These are phyloP conservation scores for Vanrija sp. DNA, from an alignment of 1,284 basidiomycete species.

Conservation along the genomic window DNA sequence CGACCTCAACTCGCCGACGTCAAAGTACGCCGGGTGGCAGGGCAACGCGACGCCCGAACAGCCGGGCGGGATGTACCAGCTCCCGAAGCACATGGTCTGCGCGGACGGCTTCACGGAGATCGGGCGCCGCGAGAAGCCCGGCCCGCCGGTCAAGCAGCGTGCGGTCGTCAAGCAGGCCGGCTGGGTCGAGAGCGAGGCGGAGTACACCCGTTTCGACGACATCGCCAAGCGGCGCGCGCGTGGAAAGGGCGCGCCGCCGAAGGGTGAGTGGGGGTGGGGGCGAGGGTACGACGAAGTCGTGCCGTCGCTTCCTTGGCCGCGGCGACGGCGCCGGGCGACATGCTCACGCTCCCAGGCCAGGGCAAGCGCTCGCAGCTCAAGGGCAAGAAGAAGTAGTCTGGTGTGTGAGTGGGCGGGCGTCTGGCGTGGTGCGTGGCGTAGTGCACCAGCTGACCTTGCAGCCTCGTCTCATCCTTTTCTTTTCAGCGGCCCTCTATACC, in stretches of 20 bases:
- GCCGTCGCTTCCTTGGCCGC: neutral
- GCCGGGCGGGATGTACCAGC: conserved; percentile 4
- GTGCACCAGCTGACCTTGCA: neutral
- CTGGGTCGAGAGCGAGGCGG: conserved; percentile 35
- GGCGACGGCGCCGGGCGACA: neutral
- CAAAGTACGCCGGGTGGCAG: conserved; percentile 30
- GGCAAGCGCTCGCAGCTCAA: conserved; percentile 12
- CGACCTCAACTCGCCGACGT: conserved; percentile 16
- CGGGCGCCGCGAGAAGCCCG: conserved; percentile 20
- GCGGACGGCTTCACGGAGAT: conserved; percentile 29
- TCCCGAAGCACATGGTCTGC: conserved; percentile 15
- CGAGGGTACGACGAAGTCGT: neutral
- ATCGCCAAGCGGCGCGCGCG: conserved; percentile 26
- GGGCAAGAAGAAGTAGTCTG: conserved; percentile 15
- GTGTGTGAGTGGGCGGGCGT: neutral
- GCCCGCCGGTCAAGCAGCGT: conserved; percentile 12
- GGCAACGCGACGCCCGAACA: conserved; percentile 2
- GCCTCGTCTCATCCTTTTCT: neutral
- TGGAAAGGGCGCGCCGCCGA: conserved; percentile 45
- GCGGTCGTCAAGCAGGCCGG: conserved; percentile 12
- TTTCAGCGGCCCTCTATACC: conserved; percentile 1
- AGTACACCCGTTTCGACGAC: conserved; percentile 30
- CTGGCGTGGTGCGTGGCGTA: too few species aligned
- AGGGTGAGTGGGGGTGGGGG: conserved; percentile 37
- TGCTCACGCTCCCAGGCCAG: conserved; percentile 6